Base-by-base conservation (phyloP, 805 yeast genomes). In the Yarrowia porcina region DNA sequence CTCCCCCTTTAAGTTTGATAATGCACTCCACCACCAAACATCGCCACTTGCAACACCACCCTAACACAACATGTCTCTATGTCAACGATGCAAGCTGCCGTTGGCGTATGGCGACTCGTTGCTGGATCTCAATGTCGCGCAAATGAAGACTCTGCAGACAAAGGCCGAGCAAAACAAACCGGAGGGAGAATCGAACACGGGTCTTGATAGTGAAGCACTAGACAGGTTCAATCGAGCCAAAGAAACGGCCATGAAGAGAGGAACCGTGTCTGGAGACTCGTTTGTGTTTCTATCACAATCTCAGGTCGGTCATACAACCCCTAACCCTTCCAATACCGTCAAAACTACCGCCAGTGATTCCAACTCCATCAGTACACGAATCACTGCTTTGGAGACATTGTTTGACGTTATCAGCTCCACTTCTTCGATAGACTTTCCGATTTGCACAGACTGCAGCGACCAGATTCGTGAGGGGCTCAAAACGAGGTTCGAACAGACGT, bases 371-470 rank as follows among this genome's bases (percentile, higher is more conserved):
- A 35, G 44, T 10, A 52, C 61, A 2, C 47, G 61, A 4, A 56
- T 56, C 17, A 28, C 49, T 13, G 61, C 61, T n/a, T 30, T 56
- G 18, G 61, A 56, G 17, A 56, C 47, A 20, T n/a, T 56, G 20
- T 56, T 56, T 21, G 49, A 41, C 49, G 39, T 56, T n/a, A 56
- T 56, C 30, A 39, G 49, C 20, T 27, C 49, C 30, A 56, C 52
- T 65, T 86, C 87, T 59, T 90, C 87, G 65, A 80, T 93, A 15
- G 96, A 90, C 66, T 85, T 84, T 69, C 99, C 99, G 0, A 83
- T 94, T 15, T 93, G 98, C 69, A 80, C 80, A 23, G 97, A 92
- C 45, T 94, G 99, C 73, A 88, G 94, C 7, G 83, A 80, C 44
- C 72, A 80, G 20, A 73, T 93, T 25, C 77, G 88, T 11, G 84